Evolutionary conservation across 208 protist species (phyloP), one percentile per base, ranked within the genome.

Genomic region (Naegleria fowleri): DNA sequence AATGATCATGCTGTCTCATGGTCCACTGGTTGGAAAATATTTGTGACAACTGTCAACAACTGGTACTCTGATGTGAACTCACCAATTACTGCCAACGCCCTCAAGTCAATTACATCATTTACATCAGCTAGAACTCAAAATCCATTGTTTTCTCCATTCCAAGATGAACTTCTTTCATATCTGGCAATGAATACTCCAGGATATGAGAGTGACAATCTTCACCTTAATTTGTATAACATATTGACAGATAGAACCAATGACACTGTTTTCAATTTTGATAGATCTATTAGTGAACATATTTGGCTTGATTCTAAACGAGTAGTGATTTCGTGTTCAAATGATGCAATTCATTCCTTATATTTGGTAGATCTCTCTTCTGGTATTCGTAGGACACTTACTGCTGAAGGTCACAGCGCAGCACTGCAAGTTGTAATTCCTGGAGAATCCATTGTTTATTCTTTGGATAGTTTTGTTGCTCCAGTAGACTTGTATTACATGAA

Each of bases 131-230:
- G 91, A n/a, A 92, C 91, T 38, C 52, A 85, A n/a, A 92, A 92
- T 67, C 91, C 91, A 67, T 40, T 58, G 9, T 92, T 88, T 39
- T 92, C 91, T n/a, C 91, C 91, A 48, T 85, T 90, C 41, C 40
- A 90, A 51, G 76, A n/a, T 15, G n/a, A 83, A 43, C 13, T 29
- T 59, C 36, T 85, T 4, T 29, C 59, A 22, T 83, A 51, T 41
- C 88, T 89, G 11, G 91, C 91, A n/a, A 92, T 92, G 91, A 79
- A 83, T 6, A 55, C 39, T n/a, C 91, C 91, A 25, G 91, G 91
- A 7, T 91, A 51, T n/a, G 91, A 92, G 41, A 59, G 48, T 55
- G 91, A 92, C 59, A 48, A 79, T 19, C 76, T 91, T 11, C 91
- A 92, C 51, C 15, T 92, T 15, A 91, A 92, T 43, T 9, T 92